Evolutionary conservation across 257 asterid species (phyloP), one percentile per base, ranked within the genome.

Genomic region (Hygrophila difformis): DNA sequence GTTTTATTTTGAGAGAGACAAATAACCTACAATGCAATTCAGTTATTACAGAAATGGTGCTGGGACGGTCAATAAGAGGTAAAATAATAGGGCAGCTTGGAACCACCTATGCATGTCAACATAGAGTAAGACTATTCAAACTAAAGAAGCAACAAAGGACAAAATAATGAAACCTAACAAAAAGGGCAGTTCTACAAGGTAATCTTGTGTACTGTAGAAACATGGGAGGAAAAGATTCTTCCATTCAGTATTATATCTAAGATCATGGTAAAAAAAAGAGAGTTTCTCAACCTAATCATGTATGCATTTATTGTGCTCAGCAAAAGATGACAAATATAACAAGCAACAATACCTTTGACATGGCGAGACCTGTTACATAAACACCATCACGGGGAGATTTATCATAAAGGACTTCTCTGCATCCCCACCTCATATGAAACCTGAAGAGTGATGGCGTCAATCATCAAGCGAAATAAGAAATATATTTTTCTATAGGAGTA

Each of bases 361-460:
- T 68, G 69, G 88, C 78, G 60, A 91, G 89, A 59, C 97, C 99
- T 6, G 79, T 78, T 47, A 91, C 87, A 56, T 70, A 76, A 13
- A 74, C 56, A 43, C 70, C 64, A 40, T 93, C 97, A 67, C 82
- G 89, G 42, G 93, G 73, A 45, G 75, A 84, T 71, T 63, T 70
- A 58, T 80, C 83, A 44, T 91, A 78, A 42, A 74, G 89, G 57
- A 91, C 34, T 65, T 86, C 95, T 77, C 97, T 78, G 80, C 99
- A 91, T 51, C 99, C 99, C 99, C 97, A 91, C 76, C 96, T 76
- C 50, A 91, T 78, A 68, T 91, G 97, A 72, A 86, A 86, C 71
- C 98, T 89, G 73, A 53, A 57, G 45, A 37, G 31, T 42, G 38
- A 38, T n/a, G n/a, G n/a, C n/a, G n/a, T n/a, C n/a, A n/a, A n/a